phyloP scores from a whole-genome alignment of 2,329 filamentous ascomycete species.

The Elsinoe ampelina region DNA sequence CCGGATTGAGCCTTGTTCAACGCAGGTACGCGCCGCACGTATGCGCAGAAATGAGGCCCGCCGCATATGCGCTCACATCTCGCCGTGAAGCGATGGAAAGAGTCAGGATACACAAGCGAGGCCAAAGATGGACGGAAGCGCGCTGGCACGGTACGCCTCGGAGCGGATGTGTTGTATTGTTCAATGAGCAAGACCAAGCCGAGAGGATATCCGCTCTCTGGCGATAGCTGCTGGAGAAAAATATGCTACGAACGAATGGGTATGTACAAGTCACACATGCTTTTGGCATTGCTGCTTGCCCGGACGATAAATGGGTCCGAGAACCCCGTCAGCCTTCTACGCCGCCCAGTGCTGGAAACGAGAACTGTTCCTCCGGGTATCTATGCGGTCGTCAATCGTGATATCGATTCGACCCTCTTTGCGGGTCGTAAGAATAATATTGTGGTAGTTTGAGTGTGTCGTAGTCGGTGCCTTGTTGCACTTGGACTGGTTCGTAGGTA shows the following conservation, averaged over 20 bases:
- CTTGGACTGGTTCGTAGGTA: not conserved
- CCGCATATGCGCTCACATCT: not conserved
- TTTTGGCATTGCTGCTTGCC: constrained; percentile 9
- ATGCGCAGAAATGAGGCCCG: constrained; percentile 1
- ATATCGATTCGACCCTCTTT: not conserved
- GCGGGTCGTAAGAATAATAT: constrained; percentile 9
- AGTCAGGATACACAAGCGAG: constrained; percentile 1
- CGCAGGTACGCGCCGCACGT: constrained; percentile 5
- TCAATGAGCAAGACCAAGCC: not conserved
- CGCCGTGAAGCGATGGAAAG: not conserved
- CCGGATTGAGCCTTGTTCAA: not conserved
- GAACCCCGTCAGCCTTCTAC: constrained; percentile 5
- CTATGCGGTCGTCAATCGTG: constrained; percentile 13
- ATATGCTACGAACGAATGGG: not conserved
- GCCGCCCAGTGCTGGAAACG: constrained; percentile 3
- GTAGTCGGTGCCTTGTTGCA: constrained; percentile 17
- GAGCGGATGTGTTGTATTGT: not conserved
- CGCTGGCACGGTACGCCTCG: not conserved
- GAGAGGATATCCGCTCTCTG: not conserved
- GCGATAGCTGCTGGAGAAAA: not conserved
- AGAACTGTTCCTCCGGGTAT: constrained; percentile 10
- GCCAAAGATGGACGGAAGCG: not conserved
- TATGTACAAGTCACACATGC: constrained; percentile 11
- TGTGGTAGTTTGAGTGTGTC: constrained; percentile 9
- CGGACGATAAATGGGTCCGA: not conserved